Evolutionary conservation across 2,329 filamentous ascomycete genomes (phyloP).

Genomic region (Diaporthe vexans): DNA sequence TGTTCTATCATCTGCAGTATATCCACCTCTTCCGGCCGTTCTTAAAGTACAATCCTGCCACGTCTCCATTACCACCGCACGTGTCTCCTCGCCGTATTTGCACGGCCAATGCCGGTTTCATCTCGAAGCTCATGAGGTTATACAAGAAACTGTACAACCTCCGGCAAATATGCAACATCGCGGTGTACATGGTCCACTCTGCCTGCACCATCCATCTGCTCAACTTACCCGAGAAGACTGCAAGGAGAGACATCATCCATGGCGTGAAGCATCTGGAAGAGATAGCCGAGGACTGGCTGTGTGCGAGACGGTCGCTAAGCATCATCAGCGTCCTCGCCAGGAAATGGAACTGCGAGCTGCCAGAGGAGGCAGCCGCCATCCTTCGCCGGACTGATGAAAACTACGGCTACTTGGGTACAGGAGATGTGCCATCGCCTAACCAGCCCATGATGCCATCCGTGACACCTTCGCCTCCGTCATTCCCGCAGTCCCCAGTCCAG

Average conservation of each 20-base stretch:
- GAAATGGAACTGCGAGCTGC: constrained; percentile 92
- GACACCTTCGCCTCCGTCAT: constrained; percentile 46
- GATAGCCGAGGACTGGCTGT: constrained; percentile 95
- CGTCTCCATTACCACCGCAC: constrained; percentile 86
- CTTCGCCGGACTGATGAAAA: constrained; percentile 84
- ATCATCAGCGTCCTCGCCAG: constrained; percentile 87
- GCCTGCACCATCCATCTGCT: constrained; percentile 95
- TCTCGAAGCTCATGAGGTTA: constrained; percentile 93
- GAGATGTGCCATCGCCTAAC: constrained; percentile 71
- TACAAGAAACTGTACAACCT: constrained; percentile 95
- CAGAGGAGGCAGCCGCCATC: constrained; percentile 83
- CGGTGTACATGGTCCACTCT: constrained; percentile 94
- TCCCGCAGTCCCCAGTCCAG: constrained; percentile 43
- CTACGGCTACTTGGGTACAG: constrained; percentile 79
- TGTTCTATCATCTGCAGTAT: constrained; percentile 97
- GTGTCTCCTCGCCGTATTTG: constrained; percentile 93
- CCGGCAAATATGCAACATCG: constrained; percentile 95
- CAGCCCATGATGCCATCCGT: constrained; percentile 46
- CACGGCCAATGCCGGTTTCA: constrained; percentile 87
- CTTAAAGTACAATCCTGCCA: constrained; percentile 86
- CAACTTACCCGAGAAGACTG: constrained; percentile 92
- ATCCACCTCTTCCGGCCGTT: constrained; percentile 97
- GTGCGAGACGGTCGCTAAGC: constrained; percentile 85
- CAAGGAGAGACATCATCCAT: constrained; percentile 89
- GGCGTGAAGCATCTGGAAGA: constrained; percentile 94